Base-by-base conservation (phyloP, 140 eudicot species). In the Flaveria floridana region DNA sequence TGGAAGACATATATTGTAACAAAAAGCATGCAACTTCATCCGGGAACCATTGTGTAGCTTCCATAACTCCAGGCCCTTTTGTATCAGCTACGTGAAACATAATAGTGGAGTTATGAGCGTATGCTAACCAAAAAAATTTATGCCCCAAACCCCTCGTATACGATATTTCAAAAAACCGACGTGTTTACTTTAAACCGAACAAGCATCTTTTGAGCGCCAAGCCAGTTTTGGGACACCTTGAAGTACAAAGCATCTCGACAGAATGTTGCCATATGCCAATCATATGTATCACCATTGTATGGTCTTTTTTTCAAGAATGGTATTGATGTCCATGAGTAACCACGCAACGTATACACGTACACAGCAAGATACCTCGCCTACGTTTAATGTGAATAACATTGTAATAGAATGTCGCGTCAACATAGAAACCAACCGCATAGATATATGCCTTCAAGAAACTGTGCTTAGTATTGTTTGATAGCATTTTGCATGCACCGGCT, bases 221-320 rank as follows among this genome's bases (percentile, higher is more conserved):
- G 5, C 30, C 34, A 57, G 11, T 19, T 6, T 8, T 18, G 28
- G 30, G 64, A 19, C 0, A 56, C 64, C 64, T 5, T 6, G 34
- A 56, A 56, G 64, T 56, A 56, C 21, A 56, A 56, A 56, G 28
- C 34, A 56, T 56, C 64, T 1, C 64, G 34, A 56, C 64, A 4
- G 0, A 56, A 19, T 2, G 64, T 56, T 19, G 13, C 30, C 64
- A 21, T 2, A 56, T 30, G 20, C 28, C 15, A 56, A 16, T 8
- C 21, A 5, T 18, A 56, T 1, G 25, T 55, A 3, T 18, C 20
- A 18, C 26, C 10, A 18, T 55, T 23, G 26, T 55, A 55, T 0
- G 63, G 2, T 1, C 63, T 20, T 13, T 16, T 56, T 19, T 16
- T 56, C 3, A 56, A 20, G 28, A 56, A 56, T 25, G 13, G 30